Evolutionary conservation across 148 eudicot species (phyloP).

Genomic region (Pharnaceum exiguum): DNA sequence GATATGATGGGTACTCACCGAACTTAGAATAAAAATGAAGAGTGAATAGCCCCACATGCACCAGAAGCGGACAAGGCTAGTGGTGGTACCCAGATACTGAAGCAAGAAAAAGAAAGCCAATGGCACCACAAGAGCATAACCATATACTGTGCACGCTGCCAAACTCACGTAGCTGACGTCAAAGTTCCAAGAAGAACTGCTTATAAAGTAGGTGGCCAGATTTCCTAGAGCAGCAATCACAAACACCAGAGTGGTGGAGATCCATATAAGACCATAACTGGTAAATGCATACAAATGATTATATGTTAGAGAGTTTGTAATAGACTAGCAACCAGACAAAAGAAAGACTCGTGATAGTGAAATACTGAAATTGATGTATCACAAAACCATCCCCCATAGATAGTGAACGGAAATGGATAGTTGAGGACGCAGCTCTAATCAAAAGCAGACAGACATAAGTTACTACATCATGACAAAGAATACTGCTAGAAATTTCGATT

Average conservation of each 20-base stretch:
- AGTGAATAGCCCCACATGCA: constrained; percentile 99
- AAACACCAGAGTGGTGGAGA: constrained; percentile 79
- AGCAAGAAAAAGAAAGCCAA: constrained; percentile 83
- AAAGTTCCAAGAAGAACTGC: constrained; percentile 71
- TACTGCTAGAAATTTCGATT: too few species aligned
- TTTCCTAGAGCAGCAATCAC: constrained; percentile 82
- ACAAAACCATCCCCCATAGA: too few species aligned
- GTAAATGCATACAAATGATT: constrained; percentile 16
- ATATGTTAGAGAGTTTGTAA: too few species aligned
- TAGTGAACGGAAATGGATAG: too few species aligned
- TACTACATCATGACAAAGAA: too few species aligned
- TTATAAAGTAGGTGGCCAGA: constrained; percentile 72
- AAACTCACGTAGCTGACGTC: constrained; percentile 71
- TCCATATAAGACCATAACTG: constrained; percentile 95
- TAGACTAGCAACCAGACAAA: background rate
- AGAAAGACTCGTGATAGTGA: too few species aligned
- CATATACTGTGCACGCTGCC: constrained; percentile 71
- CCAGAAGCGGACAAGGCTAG: constrained; percentile 88
- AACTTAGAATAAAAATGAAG: constrained; percentile 60
- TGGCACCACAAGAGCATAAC: constrained; percentile 82
- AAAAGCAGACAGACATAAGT: too few species aligned
- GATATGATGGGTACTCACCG: constrained; percentile 51
- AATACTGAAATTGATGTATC: too few species aligned
- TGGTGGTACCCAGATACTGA: constrained; percentile 80
- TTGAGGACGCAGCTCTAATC: too few species aligned